Evolutionary conservation across 495 filamentous ascomycete species (phyloP), one percentile per base, ranked within the genome.

Genomic region (Recurvomyces mirabilis): DNA sequence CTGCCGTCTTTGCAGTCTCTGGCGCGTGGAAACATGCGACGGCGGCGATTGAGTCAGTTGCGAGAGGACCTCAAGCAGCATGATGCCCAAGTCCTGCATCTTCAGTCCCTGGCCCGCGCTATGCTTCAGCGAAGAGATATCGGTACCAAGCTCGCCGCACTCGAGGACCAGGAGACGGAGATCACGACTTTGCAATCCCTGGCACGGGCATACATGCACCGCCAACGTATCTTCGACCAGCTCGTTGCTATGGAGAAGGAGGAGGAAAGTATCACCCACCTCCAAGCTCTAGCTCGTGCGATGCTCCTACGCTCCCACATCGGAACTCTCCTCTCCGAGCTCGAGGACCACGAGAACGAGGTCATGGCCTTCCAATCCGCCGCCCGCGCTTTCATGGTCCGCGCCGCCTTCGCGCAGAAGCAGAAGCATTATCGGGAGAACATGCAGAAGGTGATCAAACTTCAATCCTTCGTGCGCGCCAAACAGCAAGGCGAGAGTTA

Each of bases 371-470:
- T 94, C 4, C 93, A 99, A 59, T 70, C 87, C 10, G 70, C 74
- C 4, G 75, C 79, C 4, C 75, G 84, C 54, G 91, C 81, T 19
- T 75, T 71, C 47, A 52, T 93, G 11, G 73, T 96, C 41, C 74
- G 89, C 32, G 69, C 65, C 19, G 71, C 69, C 23, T 98, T 93
- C 54, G 77, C 73, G 31, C 84, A 87, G 55, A 91, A 93, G 68
- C 78, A 82, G 50, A 78, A 75, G 11, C 88, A 86, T 64, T 98
- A 87, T 66, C 77, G 81, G 41, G 78, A 89, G 63, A 98, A 98
- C 54, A 98, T 98, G 93, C 79, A 94, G 54, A 96, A 91, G 66
- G 93, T 98, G 15, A 80, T 98, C 65, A 98, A 98, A 64, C 82
- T 95, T 41, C 91, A 98, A 62, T 96, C 91, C 59, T 94, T 94